Conservation (phyloP, 495 filamentous ascomycete genomes). For the Aeminium ludgeri region DNA sequence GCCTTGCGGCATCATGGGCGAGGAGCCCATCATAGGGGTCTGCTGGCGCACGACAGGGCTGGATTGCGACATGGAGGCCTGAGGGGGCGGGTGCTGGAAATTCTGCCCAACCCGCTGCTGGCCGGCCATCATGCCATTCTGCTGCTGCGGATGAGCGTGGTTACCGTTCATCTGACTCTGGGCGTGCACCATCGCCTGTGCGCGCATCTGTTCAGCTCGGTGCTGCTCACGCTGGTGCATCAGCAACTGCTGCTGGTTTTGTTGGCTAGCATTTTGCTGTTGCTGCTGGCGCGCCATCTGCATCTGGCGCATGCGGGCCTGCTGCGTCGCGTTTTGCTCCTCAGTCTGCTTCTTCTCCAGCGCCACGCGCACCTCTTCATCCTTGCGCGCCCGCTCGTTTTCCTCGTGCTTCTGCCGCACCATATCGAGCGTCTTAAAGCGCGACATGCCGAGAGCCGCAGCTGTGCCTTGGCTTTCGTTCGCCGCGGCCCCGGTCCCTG, state of each 20-base stretch:
- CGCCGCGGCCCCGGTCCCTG: conserved; percentile 46
- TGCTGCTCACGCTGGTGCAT: conserved; percentile 19
- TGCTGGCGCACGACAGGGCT: conserved; percentile 66
- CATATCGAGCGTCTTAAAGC: conserved; percentile 75
- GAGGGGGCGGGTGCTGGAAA: too few relatives aligned
- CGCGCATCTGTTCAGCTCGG: conserved; percentile 22
- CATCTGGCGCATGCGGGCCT: conserved; percentile 4
- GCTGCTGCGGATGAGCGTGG: conserved; percentile 22
- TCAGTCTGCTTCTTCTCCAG: conserved; percentile 34
- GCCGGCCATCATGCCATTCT: conserved; percentile 26
- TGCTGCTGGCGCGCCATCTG: conserved; percentile 1
- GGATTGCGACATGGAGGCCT: conserved; percentile 38
- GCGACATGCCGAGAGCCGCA: conserved; percentile 68
- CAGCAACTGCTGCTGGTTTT: conserved; percentile 15
- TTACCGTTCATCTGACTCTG: conserved; percentile 10
- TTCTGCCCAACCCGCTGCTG: conserved; percentile 42
- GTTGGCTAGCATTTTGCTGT: conserved; percentile 19
- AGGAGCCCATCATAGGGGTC: conserved; percentile 63
- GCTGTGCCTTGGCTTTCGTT: conserved; percentile 55
- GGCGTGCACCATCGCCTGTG: conserved; percentile 12
- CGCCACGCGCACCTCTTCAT: conserved; percentile 38
- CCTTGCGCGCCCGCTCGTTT: conserved; percentile 41
- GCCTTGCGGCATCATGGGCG: conserved; percentile 51
- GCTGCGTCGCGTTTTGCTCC: conserved; percentile 10
- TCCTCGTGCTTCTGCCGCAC: conserved; percentile 68